These are phyloP conservation scores for Bauhinia variegata DNA, from an alignment of 306 rosid species.

Conservation along the genomic window DNA sequence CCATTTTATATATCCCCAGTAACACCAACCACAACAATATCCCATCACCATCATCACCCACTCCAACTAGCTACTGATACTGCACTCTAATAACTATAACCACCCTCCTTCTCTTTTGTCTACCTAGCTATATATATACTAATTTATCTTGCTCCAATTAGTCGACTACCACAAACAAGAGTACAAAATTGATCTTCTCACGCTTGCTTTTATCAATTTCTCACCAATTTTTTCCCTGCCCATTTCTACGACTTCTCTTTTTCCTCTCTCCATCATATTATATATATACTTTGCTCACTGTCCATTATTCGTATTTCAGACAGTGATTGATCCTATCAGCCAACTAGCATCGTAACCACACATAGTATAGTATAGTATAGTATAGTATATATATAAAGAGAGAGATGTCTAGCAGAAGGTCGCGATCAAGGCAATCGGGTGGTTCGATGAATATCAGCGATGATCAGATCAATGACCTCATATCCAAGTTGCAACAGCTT, in stretches of 20 bases:
- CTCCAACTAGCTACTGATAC: conserved; percentile 19
- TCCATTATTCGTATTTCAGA: no score
- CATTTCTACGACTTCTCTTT: neutral
- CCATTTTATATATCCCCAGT: conserved; percentile 22
- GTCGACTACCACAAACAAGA: no score
- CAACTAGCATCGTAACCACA: no score
- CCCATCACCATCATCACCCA: no score
- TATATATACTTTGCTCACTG: no score
- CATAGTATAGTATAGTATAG: no score
- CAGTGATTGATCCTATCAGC: no score
- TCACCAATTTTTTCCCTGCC: neutral
- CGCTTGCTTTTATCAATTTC: neutral
- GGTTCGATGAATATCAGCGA: conserved; percentile 78
- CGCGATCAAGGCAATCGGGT: conserved; percentile 73
- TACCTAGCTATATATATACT: no score
- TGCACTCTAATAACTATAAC: conserved; percentile 2
- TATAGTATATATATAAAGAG: neutral
- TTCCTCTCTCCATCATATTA: no score
- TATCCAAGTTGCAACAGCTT: conserved; percentile 89
- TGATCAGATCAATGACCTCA: conserved; percentile 96
- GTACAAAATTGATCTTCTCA: conserved; percentile 1
- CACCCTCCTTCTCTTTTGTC: conserved; percentile 12
- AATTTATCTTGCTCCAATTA: neutral
- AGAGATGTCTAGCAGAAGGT: conserved; percentile 73
- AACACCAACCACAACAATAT: neutral